Conservation (phyloP, 179 eudicot genomes). For the Carnegiea gigantea region DNA sequence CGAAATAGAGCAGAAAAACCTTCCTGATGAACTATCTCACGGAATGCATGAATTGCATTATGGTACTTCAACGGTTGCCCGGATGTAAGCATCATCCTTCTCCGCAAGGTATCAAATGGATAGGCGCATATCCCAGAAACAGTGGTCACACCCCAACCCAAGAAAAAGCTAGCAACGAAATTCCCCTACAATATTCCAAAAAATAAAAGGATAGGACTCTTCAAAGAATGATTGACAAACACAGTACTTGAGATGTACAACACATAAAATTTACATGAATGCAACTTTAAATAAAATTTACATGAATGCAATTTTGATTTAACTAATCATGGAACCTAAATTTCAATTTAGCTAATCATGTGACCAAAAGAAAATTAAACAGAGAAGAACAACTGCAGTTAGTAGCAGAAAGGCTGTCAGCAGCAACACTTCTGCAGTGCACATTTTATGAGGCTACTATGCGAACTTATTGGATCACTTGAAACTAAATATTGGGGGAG, state of each 20-base stretch:
- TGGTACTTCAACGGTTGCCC: slow-evolving; percentile 81
- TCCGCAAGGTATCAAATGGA: slow-evolving; percentile 91
- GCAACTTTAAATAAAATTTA: not conserved
- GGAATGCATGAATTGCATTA: slow-evolving; percentile 66
- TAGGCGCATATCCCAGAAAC: slow-evolving; percentile 92
- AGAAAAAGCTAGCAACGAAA: slow-evolving; percentile 82
- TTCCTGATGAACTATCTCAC: slow-evolving; percentile 74
- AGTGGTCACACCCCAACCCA: slow-evolving; percentile 97
- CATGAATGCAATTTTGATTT: not conserved
- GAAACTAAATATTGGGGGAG: no score
- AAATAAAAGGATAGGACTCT: not conserved
- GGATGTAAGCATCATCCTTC: slow-evolving; percentile 99
- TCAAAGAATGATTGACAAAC: not conserved
- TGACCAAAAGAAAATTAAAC: not conserved
- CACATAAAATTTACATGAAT: not conserved
- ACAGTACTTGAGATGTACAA: not conserved
- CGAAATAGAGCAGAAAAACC: slow-evolving; percentile 77
- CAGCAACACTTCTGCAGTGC: not conserved
- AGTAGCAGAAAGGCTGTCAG: no score
- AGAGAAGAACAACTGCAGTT: not conserved
- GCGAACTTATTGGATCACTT: not conserved
- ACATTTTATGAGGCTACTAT: no score
- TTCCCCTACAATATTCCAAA: slow-evolving; percentile 56
- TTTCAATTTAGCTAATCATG: not conserved
- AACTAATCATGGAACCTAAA: not conserved